Percentiles rank a stretch among this genome's conserved stretches.
phyloP scores from a whole-genome alignment of 2,329 filamentous ascomycete genomes.

The Exophiala mesophila region DNA sequence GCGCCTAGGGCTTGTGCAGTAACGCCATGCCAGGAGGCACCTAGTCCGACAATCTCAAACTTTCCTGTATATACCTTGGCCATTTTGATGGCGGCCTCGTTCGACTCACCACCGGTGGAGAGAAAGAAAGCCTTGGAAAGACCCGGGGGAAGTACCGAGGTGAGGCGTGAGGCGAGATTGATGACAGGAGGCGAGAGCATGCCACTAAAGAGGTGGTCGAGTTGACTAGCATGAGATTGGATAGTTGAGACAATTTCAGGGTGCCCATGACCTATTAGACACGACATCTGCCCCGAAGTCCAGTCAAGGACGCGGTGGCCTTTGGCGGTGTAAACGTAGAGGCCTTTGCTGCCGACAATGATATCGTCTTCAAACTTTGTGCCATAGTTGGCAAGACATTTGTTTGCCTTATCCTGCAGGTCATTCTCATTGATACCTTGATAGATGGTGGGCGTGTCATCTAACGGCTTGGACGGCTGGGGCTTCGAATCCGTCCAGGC shows the following conservation, averaged over 20 bases:
- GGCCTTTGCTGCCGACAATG: constrained; percentile 44
- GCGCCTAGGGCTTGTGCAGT: constrained; percentile 51
- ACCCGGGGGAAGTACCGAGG: constrained; percentile 43
- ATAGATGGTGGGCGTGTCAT: constrained; percentile 30
- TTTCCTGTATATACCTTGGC: constrained; percentile 61
- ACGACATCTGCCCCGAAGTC: constrained; percentile 59
- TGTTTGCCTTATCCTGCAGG: constrained; percentile 33
- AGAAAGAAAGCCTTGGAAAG: constrained; percentile 56
- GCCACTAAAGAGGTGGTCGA: constrained; percentile 57
- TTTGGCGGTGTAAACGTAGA: constrained; percentile 41
- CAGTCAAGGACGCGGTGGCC: constrained; percentile 51
- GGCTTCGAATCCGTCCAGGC: constrained; percentile 1
- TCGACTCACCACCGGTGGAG: constrained; percentile 53
- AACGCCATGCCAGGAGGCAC: constrained; percentile 58
- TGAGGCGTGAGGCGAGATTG: constrained; percentile 49
- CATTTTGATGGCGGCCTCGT: constrained; percentile 60
- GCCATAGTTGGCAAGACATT: constrained; percentile 23
- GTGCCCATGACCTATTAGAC: constrained; percentile 54
- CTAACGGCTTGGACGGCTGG: constrained; percentile 34
- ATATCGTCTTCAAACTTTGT: constrained; percentile 33
- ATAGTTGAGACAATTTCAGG: constrained; percentile 55
- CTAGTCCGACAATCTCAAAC: constrained; percentile 59
- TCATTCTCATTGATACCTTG: constrained; percentile 29
- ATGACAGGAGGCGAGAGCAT: constrained; percentile 58
- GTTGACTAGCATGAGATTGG: constrained; percentile 42